Base-by-base conservation (phyloP, 352 stramenopile species). In the Globisporangium radiosum region DNA sequence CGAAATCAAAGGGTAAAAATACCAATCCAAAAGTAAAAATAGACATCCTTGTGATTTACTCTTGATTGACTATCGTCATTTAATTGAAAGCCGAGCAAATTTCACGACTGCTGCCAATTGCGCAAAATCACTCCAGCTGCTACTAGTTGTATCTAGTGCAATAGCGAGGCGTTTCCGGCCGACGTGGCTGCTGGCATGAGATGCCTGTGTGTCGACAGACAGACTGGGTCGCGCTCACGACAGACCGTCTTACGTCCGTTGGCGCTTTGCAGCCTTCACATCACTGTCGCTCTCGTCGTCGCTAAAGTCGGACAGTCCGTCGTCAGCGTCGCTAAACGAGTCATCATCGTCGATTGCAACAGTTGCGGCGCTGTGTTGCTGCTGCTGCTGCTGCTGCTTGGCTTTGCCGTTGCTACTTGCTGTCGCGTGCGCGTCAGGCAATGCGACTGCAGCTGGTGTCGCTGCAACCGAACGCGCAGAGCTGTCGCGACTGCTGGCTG, bases 251-350 rank as follows among this genome's bases (percentile, higher is more conserved):
- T 50, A 50, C 13, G 44, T 52, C 33, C 54, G 54, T 36, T 13
- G 10, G n/a, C 56, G 56, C 40, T 62, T 62, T 11, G 7, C 15
- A 7, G 56, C 40, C 25, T 11, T 62, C 38, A 8, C 42, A 39
- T 15, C 39, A 39, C 37, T n/a, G 54, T 59, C 45, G 5, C 17
- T 48, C 15, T 54, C 56, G 25, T 60, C 52, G 42, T 62, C 54
- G 38, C 70, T 54, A 50, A 64, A 63, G 47, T 62, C 45, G 47
- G 52, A 59, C 53, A 60, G 13, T 5, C 49, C 40, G 58, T 67
- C 54, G 49, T 52, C 40, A 19, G 52, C 50, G 5, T 42, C 57
- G 39, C 45, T 50, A 15, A 33, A 11, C 36, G 51, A 15, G 15
- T 49, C 19, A 17, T 40, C 15, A n/a, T 37, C 49, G 19, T 50